phyloP scores from a whole-genome alignment of 208 protist genomes.

The Leishmania gerbilli region DNA sequence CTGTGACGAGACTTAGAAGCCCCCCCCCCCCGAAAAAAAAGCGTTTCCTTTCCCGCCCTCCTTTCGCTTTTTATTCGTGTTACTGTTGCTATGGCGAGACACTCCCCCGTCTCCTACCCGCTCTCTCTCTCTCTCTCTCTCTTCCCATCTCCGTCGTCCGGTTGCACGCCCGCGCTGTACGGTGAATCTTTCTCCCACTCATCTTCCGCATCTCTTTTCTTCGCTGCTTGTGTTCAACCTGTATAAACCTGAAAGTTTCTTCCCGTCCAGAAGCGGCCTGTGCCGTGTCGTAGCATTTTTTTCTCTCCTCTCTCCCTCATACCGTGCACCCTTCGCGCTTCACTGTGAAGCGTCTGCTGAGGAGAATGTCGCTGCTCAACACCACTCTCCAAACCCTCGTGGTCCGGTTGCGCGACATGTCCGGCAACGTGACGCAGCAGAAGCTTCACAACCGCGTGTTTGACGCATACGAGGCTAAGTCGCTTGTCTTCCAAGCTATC shows the following conservation, averaged over 20 bases:
- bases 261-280: not conserved
- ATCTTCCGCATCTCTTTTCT: not conserved
- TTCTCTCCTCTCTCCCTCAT: not conserved
- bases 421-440: conserved; percentile 84
- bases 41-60: not conserved
- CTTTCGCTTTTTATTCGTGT: not conserved
- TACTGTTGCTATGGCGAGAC: not conserved
- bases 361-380: conserved; percentile 81
- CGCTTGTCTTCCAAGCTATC: conserved; percentile 87
- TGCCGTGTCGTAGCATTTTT: not conserved
- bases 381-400: conserved; percentile 86
- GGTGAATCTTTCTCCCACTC: not conserved
- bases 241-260: not conserved
- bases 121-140: not conserved
- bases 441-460: conserved; percentile 92
- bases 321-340: not conserved
- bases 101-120: too few species aligned
- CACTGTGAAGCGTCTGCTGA: not conserved
- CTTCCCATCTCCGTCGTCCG: not conserved
- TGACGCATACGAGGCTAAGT: conserved; percentile 91
- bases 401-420: conserved; percentile 82
- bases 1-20: not conserved
- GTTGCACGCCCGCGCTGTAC: not conserved
- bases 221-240: not conserved
- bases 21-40: not conserved